phyloP scores from a whole-genome alignment of 345 rosid species.

The Heritiera littoralis region DNA sequence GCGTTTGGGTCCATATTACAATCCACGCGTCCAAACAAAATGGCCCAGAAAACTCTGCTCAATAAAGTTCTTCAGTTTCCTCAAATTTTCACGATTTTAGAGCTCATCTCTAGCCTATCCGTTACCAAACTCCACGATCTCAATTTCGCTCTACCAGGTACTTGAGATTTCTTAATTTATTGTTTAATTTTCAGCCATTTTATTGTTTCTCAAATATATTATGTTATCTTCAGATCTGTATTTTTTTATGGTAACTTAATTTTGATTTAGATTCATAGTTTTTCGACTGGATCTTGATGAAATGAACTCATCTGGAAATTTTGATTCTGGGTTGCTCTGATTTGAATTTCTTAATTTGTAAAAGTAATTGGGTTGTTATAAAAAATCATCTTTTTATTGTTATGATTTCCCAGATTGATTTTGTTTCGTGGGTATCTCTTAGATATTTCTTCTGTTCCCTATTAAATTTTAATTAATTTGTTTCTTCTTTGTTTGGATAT shows the following conservation, averaged over 20 bases:
- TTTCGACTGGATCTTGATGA: background rate
- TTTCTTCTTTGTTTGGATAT: background rate
- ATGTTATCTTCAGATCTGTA: slow-evolving; percentile 1
- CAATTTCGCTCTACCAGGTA: background rate
- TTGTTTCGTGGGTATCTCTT: background rate
- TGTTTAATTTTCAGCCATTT: background rate
- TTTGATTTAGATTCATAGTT: background rate
- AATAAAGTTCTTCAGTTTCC: background rate
- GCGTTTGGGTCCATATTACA: background rate
- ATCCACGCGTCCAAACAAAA: slow-evolving; percentile 18
- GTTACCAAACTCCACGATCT: background rate
- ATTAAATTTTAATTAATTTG: background rate
- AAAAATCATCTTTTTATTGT: background rate
- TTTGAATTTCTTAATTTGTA: background rate
- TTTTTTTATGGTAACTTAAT: background rate
- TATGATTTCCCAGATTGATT: background rate
- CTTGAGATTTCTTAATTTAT: background rate
- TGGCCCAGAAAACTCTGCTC: too few relatives aligned
- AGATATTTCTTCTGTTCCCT: background rate
- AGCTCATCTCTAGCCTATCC: slow-evolving; percentile 1
- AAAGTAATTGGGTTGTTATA: background rate
- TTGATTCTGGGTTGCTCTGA: background rate
- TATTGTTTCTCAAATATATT: background rate
- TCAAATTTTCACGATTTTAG: background rate
- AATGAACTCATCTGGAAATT: background rate